phyloP scores from a whole-genome alignment of 768 basidiomycete species.

The Leucocoprinus leucothites region DNA sequence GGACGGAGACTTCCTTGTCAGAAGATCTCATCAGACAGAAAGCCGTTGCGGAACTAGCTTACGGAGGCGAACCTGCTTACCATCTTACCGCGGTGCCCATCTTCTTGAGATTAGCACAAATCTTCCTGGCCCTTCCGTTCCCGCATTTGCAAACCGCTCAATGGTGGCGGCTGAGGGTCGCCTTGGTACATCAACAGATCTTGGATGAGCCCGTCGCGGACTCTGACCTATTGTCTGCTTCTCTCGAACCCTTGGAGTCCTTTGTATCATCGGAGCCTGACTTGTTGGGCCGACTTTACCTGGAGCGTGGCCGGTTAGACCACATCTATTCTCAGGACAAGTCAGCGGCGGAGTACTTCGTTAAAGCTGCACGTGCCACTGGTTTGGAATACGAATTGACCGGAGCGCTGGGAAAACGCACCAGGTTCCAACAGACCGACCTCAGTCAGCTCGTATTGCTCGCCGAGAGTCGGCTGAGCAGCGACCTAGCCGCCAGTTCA shows the following conservation, averaged over 20 bases:
- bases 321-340: conserved; percentile 78
- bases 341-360: conserved; percentile 71
- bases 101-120: conserved; percentile 73
- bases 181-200: conserved; percentile 71
- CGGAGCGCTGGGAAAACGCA: conserved; percentile 89
- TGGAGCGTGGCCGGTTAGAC: conserved; percentile 79
- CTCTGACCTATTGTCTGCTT: conserved; percentile 36
- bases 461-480: conserved; percentile 72
- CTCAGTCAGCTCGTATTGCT: conserved; percentile 90
- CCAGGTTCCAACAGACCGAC: conserved; percentile 87
- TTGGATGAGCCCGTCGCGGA: conserved; percentile 81
- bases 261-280: conserved; percentile 52
- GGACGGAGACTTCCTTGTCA: conserved; percentile 24
- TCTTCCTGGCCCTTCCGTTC: conserved; percentile 57
- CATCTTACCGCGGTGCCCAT: conserved; percentile 72
- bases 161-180: conserved; percentile 86
- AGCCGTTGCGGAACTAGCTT: conserved; percentile 74
- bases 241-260: conserved; percentile 38
- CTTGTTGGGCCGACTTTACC: conserved; percentile 59
- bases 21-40: conserved; percentile 58
- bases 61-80: conserved; percentile 92
- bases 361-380: conserved; percentile 71
- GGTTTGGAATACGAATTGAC: conserved; percentile 88
- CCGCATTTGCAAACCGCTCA: conserved; percentile 44
- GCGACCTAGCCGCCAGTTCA: conserved; percentile 23